Conservation (phyloP, 257 asterid genomes). For the Salvia rosmarinus region DNA sequence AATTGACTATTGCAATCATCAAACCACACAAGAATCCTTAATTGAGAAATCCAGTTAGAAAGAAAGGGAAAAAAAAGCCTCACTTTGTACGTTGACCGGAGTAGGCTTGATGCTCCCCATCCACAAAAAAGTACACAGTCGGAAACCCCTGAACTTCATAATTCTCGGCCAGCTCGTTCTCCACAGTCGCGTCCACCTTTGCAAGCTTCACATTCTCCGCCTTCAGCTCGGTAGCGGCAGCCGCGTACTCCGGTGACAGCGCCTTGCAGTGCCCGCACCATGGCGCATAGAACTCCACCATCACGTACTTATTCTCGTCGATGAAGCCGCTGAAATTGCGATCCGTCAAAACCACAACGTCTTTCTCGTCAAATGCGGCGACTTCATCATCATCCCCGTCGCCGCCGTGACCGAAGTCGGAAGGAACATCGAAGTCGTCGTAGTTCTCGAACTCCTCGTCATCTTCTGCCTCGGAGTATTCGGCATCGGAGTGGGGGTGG, state of each 20-base stretch:
- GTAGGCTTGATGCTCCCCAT: conserved; percentile 76
- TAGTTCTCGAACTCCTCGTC: conserved; percentile 52
- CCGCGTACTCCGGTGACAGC: conserved; percentile 93
- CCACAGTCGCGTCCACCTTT: conserved; percentile 88
- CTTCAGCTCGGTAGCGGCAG: conserved; percentile 88
- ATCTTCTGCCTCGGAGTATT: conserved; percentile 46
- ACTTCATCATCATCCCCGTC: conserved; percentile 43
- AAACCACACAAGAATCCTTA: background rate
- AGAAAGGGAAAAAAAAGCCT: conserved; percentile 29
- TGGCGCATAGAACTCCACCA: conserved; percentile 97
- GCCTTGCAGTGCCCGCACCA: conserved; percentile 97
- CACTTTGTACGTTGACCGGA: conserved; percentile 83
- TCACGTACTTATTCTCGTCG: conserved; percentile 66
- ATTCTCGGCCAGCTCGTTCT: conserved; percentile 69
- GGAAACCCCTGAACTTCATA: conserved; percentile 87
- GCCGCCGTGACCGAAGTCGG: conserved; percentile 39
- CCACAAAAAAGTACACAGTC: conserved; percentile 72
- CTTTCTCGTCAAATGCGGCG: conserved; percentile 65
- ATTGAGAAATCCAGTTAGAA: background rate
- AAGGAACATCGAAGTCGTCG: conserved; percentile 55
- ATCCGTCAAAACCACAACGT: conserved; percentile 75
- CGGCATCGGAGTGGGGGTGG: conserved; percentile 48
- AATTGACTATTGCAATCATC: conserved; percentile 24
- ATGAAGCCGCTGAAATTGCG: conserved; percentile 72
- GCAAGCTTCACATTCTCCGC: conserved; percentile 69